Evolutionary conservation across 805 yeast species (phyloP), one percentile per base, ranked within the genome.

Genomic region (Schwanniomyces sp.): DNA sequence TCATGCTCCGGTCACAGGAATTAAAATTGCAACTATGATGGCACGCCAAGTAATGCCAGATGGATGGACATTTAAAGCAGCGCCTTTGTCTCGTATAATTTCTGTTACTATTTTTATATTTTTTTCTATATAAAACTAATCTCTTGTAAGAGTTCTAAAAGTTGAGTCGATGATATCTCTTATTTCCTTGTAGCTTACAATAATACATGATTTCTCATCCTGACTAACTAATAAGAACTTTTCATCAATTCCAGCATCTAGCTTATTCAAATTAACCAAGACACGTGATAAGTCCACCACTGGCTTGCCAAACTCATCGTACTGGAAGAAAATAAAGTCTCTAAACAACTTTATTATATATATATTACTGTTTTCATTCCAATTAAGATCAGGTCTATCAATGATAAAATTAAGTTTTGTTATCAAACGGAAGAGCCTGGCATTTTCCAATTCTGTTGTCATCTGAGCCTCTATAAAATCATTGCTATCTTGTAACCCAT

Each of bases 181-280:
- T 52, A 94, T 72, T 66, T 91, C 96, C 68, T 86, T 87, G 65
- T 86, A 94, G 56, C 91, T 82, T 46, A 89, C 86, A 36, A 94
- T 84, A 51, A 94, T 71, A 63, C 97, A 91, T 40, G 82, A 85
- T 71, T 84, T 85, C 61, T 90, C 96, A 63, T 91, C 96, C 9
- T 86, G 80, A 29, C 94, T 85, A 0, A 90, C 89, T 44, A 94
- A 75, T 62, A 91, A 70, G 12, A 94, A 67, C 54, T 81, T 83
- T 66, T 94, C 99, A 44, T 88, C 91, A 29, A 86, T 78, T 1
- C 97, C 98, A 5, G 92, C 95, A 62, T 94, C 99, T 53, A 94
- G 72, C 66, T 92, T 94, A 68, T 92, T 92, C 58, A 94, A 71
- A 57, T 86, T 81, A 43, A 81, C 74, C 50, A 94, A 70, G 5